These are phyloP conservation scores for Solioccasus polychromus DNA, from an alignment of 768 basidiomycete genomes.

Conservation along the genomic window DNA sequence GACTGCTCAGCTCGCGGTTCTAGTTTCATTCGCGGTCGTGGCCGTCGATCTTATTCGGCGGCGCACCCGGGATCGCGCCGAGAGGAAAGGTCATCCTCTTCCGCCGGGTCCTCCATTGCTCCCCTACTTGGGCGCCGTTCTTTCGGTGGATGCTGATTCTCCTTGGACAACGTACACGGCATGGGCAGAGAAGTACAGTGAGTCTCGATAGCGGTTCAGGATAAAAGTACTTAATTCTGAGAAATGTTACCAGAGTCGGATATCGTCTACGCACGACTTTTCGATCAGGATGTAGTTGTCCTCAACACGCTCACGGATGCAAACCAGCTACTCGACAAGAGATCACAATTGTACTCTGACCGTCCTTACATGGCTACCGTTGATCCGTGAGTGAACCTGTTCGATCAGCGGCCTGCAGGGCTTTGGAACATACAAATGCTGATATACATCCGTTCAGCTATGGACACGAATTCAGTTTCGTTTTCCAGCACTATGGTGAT, in stretches of 20 bases:
- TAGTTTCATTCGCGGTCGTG: not conserved
- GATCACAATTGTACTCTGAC: constrained; percentile 3
- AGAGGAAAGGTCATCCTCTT: not conserved
- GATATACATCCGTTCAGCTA: not conserved
- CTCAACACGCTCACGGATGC: not conserved
- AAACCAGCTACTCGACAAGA: not conserved
- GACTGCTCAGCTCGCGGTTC: not conserved
- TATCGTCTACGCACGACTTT: not conserved
- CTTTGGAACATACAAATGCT: not conserved
- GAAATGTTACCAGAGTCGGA: not conserved
- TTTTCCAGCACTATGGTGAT: not conserved
- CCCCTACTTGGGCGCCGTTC: too few species aligned
- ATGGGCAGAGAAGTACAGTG: not conserved
- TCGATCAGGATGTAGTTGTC: not conserved
- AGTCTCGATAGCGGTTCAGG: not conserved
- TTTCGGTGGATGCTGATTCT: too few species aligned
- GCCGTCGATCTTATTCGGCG: not conserved
- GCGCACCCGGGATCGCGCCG: not conserved
- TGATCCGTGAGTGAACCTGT: not conserved
- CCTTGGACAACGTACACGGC: too few species aligned
- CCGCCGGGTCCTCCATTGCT: not conserved
- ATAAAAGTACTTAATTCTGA: not conserved
- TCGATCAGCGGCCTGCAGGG: not conserved
- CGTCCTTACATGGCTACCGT: constrained; percentile 1
- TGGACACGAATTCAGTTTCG: not conserved